Percentiles rank a stretch among this genome's conserved stretches.
phyloP scores from a whole-genome alignment of 805 yeast species.

The Starmerella tilneyi region DNA sequence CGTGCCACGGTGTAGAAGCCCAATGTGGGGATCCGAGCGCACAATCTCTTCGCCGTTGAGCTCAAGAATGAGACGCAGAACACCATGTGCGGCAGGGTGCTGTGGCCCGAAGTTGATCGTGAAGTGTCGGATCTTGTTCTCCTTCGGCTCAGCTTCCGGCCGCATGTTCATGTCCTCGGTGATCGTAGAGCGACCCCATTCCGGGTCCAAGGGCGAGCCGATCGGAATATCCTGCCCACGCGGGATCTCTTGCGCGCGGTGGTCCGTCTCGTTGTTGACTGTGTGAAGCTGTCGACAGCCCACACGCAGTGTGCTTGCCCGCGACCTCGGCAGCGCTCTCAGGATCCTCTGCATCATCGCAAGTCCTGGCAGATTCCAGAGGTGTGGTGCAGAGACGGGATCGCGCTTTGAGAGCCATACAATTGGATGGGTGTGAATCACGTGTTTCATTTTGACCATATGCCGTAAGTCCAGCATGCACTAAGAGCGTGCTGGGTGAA shows the following conservation, averaged over 20 bases:
- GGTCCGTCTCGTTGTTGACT: constrained; percentile 10
- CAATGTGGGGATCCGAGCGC: constrained; percentile 82
- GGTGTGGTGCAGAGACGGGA: background rate
- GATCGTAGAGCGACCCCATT: constrained; percentile 28
- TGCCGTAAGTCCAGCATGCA: background rate
- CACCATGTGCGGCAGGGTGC: constrained; percentile 94
- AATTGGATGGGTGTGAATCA: background rate
- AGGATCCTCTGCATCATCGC: constrained; percentile 13
- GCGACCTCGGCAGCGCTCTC: constrained; percentile 11
- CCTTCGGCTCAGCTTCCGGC: constrained; percentile 24
- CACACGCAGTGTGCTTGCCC: constrained; percentile 6
- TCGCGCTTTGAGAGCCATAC: background rate
- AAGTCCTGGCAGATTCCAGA: background rate
- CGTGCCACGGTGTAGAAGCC: constrained; percentile 78
- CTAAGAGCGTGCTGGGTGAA: background rate
- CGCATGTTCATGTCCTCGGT: constrained; percentile 28
- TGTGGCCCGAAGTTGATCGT: constrained; percentile 88
- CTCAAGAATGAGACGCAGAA: constrained; percentile 73
- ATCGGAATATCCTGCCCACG: constrained; percentile 25
- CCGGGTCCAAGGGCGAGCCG: constrained; percentile 29
- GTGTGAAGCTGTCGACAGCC: constrained; percentile 3
- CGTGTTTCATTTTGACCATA: background rate
- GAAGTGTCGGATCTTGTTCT: constrained; percentile 63
- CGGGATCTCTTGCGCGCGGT: constrained; percentile 22
- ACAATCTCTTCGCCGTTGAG: constrained; percentile 82